Evolutionary conservation across 352 stramenopile species (phyloP), one percentile per base, ranked within the genome.

Genomic region (Aphanomyces invadans): DNA sequence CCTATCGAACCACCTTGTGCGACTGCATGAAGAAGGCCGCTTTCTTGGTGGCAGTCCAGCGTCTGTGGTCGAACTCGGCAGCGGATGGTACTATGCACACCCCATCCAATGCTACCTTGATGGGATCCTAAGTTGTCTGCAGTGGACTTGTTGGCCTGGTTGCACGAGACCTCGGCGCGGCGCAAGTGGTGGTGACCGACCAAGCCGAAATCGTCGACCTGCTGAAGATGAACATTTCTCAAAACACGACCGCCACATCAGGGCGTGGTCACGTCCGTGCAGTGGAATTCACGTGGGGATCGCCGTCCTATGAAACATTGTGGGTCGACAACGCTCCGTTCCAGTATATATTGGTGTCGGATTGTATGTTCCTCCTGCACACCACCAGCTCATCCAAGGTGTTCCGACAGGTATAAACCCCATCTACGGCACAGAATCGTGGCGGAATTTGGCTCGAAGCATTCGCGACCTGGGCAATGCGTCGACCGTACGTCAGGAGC

Each of bases 341-440:
- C 57, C 64, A 76, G 64, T 89, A 81, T 72, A 83, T 93, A 56
- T 70, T 93, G 52, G 70, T 92, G 23, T 93, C 85, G 3, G 85
- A 93, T 67, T 93, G 85, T 85, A 71, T 48, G 75, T 76, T n/a
- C 3, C 15, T 12, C 19, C n/a, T n/a, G 21, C 19, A 32, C 23
- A 19, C 17, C 21, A 32, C n/a, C 51, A 23, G 17, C 11, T 57
- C 0, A 31, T 10, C 11, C 42, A 21, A 45, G 49, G 28, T 42
- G 26, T 38, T 2, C 36, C 12, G 32, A n/a, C 12, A 85, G 77
- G 77, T 61, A 91, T 93, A 64, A 93, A 93, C 51, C 82, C 85
- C 53, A 90, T 93, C 63, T 93, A 93, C 70, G 85, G 83, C 42
- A 69, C 74, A 60, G 77, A 91, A 29, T 91, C 82, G 44, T 93